Base-by-base conservation (phyloP, 75 land plant genomes). In the Ceratopteris richardii region DNA sequence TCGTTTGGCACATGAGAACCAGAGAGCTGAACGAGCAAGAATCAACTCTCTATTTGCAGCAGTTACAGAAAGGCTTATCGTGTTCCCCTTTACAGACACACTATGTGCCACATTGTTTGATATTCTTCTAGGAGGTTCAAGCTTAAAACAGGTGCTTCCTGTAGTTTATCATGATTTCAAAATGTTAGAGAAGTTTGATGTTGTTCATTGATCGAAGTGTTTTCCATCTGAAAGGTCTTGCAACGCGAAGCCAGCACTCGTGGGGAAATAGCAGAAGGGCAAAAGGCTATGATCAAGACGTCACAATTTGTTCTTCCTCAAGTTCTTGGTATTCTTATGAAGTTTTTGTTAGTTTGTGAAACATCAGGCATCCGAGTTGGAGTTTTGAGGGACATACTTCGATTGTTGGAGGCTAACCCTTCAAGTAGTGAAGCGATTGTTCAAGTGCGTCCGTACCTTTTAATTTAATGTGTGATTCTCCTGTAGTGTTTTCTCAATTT, bases 41-140 rank as follows among this genome's bases (percentile, higher is more conserved):
- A 54, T 65, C 33, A 74, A 69, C 22, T 68, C 71, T 19, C 64
- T 88, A 58, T 71, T 85, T 52, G 66, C 66, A 12, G 72, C 82
- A 23, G 85, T 93, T 9, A 56, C 76, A 27, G 90, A 89, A 47
- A 77, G 85, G 53, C 66, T 90, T 6, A 69, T 85, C 31, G 67
- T 50, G 54, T 94, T 83, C 66, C 83, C 86, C 12, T 80, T 75
- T 63, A 84, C 92, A 22, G 96, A 95, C 51, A 53, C 75, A 62
- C 36, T 95, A 14, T 67, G 82, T 56, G 88, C 85, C 10, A 77
- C 86, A 20, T 63, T 95, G 28, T 95, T 95, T 76, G 99, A 95
- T 82, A 76, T 90, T 58, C 87, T 95, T 53, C 75, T 95, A 57
- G 99, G 99, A 44, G 97, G 90, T 67, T 88, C 96, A 58, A 83